Evolutionary conservation across 495 filamentous ascomycete genomes (phyloP), one percentile per base, ranked within the genome.

Genomic region (Saxophila tyrrhenica): DNA sequence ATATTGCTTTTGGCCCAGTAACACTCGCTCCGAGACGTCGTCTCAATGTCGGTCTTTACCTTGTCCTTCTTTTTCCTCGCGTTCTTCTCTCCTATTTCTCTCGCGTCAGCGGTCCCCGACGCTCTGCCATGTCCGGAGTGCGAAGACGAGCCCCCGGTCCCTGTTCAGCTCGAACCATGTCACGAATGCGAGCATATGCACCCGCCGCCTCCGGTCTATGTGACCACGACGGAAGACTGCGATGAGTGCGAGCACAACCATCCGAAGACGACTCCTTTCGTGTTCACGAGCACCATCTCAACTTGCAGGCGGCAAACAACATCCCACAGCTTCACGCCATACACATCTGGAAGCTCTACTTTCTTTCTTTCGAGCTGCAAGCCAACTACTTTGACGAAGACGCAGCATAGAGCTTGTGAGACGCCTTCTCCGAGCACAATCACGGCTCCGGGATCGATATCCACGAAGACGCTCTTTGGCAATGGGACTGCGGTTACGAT

Each of bases 11-110:
- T 35, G 5, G 29, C 5, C 5, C 29, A 7, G 29, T 35, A 35
- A 35, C 29, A 35, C 29, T 35, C 29, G 29, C 29, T 35, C 13
- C 29, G 29, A 35, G 29, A 35, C 29, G 29, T 44, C 41, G 41
- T 44, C 41, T 44, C 41, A 21, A 44, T 44, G 41, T 44, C 41
- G 41, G 41, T 44, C 41, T 44, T 44, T 44, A 44, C 41, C 15
- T 44, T 21, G 7, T 44, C 41, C 7, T 44, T 44, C 19, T 3
- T 44, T 44, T 44, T 44, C 19, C 41, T 44, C 15, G 16, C 19
- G 16, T 21, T 44, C 41, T 21, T 44, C 41, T 44, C 41, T 21
- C 41, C 41, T 44, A 17, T 21, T 17, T n/a, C 41, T n/a, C 19
- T 44, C 7, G 41, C 16, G 17, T 44, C 41, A 44, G 41, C 41